phyloP scores from a whole-genome alignment of 768 basidiomycete species.

The Rhodosporidiobolus sp. region DNA sequence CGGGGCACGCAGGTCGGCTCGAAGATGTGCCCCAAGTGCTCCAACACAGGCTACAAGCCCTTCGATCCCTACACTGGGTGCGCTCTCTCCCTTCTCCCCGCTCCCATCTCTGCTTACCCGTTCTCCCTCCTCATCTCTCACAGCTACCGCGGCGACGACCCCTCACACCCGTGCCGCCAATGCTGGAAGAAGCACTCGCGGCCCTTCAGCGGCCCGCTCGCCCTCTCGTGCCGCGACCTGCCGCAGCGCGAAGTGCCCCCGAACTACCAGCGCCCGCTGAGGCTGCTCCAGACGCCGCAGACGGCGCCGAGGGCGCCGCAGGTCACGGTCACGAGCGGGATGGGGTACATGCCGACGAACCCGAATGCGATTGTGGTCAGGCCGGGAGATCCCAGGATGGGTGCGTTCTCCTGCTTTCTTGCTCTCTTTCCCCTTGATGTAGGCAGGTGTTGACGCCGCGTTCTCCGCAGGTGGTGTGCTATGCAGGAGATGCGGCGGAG shows the following conservation, averaged over 20 bases:
- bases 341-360: background rate
- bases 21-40: constrained; percentile 18
- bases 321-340: background rate
- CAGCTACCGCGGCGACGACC: constrained; percentile 32
- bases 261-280: constrained; percentile 30
- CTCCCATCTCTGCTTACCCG: background rate
- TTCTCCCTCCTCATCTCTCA: no score
- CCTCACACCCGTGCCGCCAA: constrained; percentile 30
- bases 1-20: background rate
- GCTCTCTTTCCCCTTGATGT: no score
- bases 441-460: no score
- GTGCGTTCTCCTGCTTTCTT: background rate
- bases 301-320: background rate
- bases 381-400: constrained; percentile 30
- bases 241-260: background rate
- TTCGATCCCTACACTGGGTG: constrained; percentile 6
- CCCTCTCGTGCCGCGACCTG: background rate
- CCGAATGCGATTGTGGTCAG: background rate
- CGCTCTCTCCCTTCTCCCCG: background rate
- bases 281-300: constrained; percentile 16
- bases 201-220: constrained; percentile 14
- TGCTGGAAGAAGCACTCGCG: constrained; percentile 31
- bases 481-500: constrained; percentile 27
- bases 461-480: constrained; percentile 16
- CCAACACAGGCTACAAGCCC: constrained; percentile 32